Conservation (phyloP, 2,329 filamentous ascomycete species). For the Claviceps sp. region DNA sequence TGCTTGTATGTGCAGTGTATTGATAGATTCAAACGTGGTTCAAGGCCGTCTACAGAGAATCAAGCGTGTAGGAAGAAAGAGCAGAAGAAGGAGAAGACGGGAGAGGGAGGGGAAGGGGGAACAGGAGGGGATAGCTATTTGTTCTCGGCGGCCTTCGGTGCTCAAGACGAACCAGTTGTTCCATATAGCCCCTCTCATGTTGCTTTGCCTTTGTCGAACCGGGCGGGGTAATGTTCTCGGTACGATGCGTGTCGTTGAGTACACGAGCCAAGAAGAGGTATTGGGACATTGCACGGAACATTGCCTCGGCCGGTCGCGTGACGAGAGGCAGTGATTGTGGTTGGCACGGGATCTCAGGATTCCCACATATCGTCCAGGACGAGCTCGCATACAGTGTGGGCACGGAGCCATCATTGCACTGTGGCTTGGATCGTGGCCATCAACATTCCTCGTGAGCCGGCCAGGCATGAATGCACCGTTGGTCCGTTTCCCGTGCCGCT, state of each 20-base stretch:
- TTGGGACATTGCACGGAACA: slow-evolving; percentile 5
- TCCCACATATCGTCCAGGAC: background rate
- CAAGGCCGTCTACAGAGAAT: slow-evolving; percentile 6
- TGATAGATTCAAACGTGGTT: slow-evolving; percentile 4
- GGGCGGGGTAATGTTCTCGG: slow-evolving; percentile 30
- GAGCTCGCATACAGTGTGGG: background rate
- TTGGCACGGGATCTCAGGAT: background rate
- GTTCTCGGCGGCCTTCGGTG: slow-evolving; percentile 17
- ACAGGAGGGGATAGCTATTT: slow-evolving; percentile 17
- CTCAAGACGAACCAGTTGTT: slow-evolving; percentile 3
- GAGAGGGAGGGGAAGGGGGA: slow-evolving; percentile 9
- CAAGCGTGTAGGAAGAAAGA: slow-evolving; percentile 9
- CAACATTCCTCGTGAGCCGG: background rate
- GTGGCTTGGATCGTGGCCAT: background rate
- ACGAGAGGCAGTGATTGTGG: slow-evolving; percentile 1
- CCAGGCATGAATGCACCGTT: background rate
- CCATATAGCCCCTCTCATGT: slow-evolving; percentile 8
- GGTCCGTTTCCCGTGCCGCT: background rate
- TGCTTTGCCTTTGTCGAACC: slow-evolving; percentile 25
- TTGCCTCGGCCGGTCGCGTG: slow-evolving; percentile 9
- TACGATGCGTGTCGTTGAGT: slow-evolving; percentile 8
- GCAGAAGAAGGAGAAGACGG: slow-evolving; percentile 6
- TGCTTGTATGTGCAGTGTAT: background rate
- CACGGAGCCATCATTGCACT: background rate
- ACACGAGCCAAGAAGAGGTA: background rate